Percentiles rank a stretch among this genome's conserved stretches.
Evolutionary conservation across 306 rosid genomes (phyloP).

Genomic region (Prunus salicina): DNA sequence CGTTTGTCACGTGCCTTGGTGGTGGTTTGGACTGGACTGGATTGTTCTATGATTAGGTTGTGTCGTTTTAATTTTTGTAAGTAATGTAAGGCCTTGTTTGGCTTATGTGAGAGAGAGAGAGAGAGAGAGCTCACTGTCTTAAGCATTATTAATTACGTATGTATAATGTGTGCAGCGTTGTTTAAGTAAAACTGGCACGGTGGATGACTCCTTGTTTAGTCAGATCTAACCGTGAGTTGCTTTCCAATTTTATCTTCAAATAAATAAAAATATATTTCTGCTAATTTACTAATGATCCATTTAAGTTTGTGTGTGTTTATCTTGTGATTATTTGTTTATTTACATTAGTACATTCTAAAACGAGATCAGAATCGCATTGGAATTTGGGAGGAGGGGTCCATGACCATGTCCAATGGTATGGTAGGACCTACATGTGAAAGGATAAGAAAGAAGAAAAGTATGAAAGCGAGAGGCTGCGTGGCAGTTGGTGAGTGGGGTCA

Average conservation of each 20-base stretch:
- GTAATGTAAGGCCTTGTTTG: too few relatives aligned
- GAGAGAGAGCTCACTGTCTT: not conserved
- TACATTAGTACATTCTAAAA: too few relatives aligned
- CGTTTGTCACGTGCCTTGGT: conserved; percentile 1
- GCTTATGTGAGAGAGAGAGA: too few relatives aligned
- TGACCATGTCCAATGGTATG: too few relatives aligned
- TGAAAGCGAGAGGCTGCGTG: not conserved
- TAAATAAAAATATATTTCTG: not conserved
- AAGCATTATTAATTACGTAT: not conserved
- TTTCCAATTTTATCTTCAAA: not conserved
- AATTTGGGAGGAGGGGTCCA: not conserved
- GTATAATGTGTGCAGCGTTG: too few relatives aligned
- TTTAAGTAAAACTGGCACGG: not conserved
- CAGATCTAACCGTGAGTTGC: not conserved
- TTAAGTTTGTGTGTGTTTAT: not conserved
- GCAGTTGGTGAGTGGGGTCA: not conserved
- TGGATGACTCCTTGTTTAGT: not conserved
- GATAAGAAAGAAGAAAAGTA: not conserved
- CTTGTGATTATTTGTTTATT: not conserved
- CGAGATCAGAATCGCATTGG: not conserved
- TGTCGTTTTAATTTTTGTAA: not conserved
- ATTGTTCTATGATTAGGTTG: not conserved
- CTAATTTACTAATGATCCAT: not conserved
- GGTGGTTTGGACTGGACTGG: not conserved
- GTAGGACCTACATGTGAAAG: not conserved